These are phyloP conservation scores for Xylaria sp. DNA, from an alignment of 2,329 filamentous ascomycete species.

Conservation along the genomic window DNA sequence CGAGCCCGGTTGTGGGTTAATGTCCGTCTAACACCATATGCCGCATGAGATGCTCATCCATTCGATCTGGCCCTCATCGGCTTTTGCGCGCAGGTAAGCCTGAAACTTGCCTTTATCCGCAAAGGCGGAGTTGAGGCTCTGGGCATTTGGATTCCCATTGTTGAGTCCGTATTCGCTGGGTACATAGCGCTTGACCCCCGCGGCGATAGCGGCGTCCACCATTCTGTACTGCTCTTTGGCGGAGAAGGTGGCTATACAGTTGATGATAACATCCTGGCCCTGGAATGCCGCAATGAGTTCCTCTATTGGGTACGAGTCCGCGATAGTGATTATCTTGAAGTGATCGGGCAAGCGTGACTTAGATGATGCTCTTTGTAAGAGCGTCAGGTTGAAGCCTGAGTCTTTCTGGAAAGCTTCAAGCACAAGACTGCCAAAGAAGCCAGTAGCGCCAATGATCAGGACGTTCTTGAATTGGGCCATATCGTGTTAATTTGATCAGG, in stretches of 20 bases:
- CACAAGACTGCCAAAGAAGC: slow-evolving; percentile 47
- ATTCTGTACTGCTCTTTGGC: slow-evolving; percentile 58
- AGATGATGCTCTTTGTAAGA: slow-evolving; percentile 46
- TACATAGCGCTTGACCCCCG: slow-evolving; percentile 65
- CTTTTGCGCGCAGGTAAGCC: slow-evolving; percentile 42
- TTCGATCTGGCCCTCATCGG: slow-evolving; percentile 43
- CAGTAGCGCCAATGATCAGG: slow-evolving; percentile 47
- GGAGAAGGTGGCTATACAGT: slow-evolving; percentile 52
- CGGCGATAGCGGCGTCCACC: slow-evolving; percentile 64
- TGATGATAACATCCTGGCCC: slow-evolving; percentile 51
- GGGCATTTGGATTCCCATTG: slow-evolving; percentile 46
- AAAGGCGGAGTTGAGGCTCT: slow-evolving; percentile 44
- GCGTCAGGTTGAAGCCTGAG: slow-evolving; percentile 43
- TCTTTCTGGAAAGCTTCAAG: slow-evolving; percentile 46
- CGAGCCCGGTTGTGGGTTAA: no score
- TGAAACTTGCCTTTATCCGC: slow-evolving; percentile 46
- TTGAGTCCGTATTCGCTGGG: slow-evolving; percentile 62
- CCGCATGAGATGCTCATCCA: slow-evolving; percentile 48
- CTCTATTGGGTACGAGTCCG: slow-evolving; percentile 45
- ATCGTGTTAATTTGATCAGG: not conserved
- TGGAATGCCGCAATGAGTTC: slow-evolving; percentile 42
- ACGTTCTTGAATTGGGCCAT: slow-evolving; percentile 45
- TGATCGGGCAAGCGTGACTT: slow-evolving; percentile 37
- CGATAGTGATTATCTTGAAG: slow-evolving; percentile 42
- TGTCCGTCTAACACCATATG: no score